phyloP scores from a whole-genome alignment of 2,329 filamentous ascomycete species.

The Phialophora expanda region DNA sequence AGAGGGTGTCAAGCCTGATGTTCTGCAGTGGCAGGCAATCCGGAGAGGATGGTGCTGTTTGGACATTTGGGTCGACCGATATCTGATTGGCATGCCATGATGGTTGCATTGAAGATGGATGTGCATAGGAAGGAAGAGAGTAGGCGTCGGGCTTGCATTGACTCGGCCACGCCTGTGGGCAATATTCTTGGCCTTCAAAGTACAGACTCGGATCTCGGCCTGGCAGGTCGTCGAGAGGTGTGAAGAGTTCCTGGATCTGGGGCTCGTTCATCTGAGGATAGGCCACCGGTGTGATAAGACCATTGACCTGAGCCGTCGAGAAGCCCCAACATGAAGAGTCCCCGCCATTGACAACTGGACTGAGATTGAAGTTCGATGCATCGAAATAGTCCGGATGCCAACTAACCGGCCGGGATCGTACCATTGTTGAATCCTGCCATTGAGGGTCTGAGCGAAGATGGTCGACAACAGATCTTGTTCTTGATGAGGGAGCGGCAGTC shows the following conservation, averaged over 20 bases:
- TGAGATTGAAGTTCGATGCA: conserved; percentile 16
- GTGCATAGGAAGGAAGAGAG: conserved; percentile 9
- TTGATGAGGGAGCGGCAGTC: conserved; percentile 29
- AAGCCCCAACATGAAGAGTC: conserved; percentile 25
- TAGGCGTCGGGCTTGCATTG: conserved; percentile 10
- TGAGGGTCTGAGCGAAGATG: conserved; percentile 31
- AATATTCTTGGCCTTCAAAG: conserved; percentile 16
- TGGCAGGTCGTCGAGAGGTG: conserved; percentile 34
- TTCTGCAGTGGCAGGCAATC: conserved; percentile 32
- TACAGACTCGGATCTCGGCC: conserved; percentile 16
- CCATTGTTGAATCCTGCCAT: conserved; percentile 16
- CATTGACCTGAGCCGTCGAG: conserved; percentile 37
- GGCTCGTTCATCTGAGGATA: conserved; percentile 36
- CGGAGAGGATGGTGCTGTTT: conserved; percentile 39
- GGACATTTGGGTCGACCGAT: conserved; percentile 16
- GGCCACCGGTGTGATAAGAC: conserved; percentile 38
- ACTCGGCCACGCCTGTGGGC: conserved; percentile 25
- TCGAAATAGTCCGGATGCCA: conserved; percentile 38
- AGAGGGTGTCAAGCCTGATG: conserved; percentile 24
- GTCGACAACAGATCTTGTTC: conserved; percentile 37
- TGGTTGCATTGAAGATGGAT: conserved; percentile 5
- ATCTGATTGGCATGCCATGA: conserved; percentile 24
- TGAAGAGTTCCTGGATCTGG: conserved; percentile 36
- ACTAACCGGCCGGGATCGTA: conserved; percentile 36
- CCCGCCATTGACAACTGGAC: conserved; percentile 13